Evolutionary conservation across 352 stramenopile species (phyloP), one percentile per base, ranked within the genome.

Genomic region (Poterioochromonas sp.): DNA sequence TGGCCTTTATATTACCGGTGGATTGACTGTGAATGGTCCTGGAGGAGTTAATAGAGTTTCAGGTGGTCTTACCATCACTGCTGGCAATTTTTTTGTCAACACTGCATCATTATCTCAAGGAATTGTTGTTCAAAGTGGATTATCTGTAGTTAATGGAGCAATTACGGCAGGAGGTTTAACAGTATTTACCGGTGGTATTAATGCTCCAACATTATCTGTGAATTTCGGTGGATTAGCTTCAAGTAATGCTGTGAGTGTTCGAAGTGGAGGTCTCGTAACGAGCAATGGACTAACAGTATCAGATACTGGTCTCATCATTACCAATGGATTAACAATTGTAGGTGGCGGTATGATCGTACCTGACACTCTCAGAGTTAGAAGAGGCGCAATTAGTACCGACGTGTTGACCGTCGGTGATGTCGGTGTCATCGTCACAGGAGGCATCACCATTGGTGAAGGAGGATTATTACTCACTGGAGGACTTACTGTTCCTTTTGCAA

Each of bases 381-480:
- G n/a, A n/a, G n/a, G n/a, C n/a, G n/a, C n/a, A n/a, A n/a, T n/a
- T n/a, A n/a, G n/a, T n/a, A n/a, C n/a, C n/a, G n/a, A n/a, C n/a
- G n/a, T n/a, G n/a, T n/a, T n/a, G n/a, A n/a, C n/a, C n/a, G n/a
- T n/a, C n/a, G n/a, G n/a, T n/a, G n/a, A n/a, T n/a, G n/a, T n/a
- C n/a, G n/a, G n/a, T n/a, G n/a, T 73, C 8, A 29, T 73, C 26
- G 68, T 76, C 8, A 68, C 70, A 32, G 70, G 70, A 8, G 70
- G 70, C 15, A 26, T 64, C 0, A 68, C 53, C 22, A 11, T 77
- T 20, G 51, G 12, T 12, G 63, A 73, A 15, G 2, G 2, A 35
- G 63, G 63, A 29, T 32, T 73, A 39, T 8, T 5, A 34, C 3
- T 77, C 2, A 34, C 1, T 53, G 63, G 40, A 54, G 63, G 63